Evolutionary conservation across 177 flowering plant species (phyloP), one percentile per base, ranked within the genome.

Genomic region (Tripterygium wilfordii): DNA sequence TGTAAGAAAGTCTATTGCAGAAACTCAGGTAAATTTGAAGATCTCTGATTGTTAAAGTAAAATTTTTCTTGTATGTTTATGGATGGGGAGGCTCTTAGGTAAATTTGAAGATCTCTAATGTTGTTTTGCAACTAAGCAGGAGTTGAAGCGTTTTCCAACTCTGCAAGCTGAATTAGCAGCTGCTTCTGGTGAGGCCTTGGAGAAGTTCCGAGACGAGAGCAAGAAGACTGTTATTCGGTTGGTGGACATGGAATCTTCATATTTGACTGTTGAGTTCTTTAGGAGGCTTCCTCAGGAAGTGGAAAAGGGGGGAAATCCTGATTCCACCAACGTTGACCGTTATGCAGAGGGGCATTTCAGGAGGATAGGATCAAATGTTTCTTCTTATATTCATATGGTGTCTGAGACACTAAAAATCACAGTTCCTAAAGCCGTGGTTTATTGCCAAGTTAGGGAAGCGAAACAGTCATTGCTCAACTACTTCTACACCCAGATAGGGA

Each of bases 371-470:
- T 78, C 80, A 30, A 84, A 78, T 64, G 92, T 84, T 2, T 76
- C 85, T n/a, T 76, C 88, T 1, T 84, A 84, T 50, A 58, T 84
- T 20, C 41, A 45, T 25, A 76, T 84, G 92, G 83, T 81, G 12
- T 63, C 83, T 0, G 88, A 84, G 8, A 79, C 81, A 2, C 78
- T 81, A 3, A 67, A 45, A 55, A 76, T 50, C 58, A 67, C 92
- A 19, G 71, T 84, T 27, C 92, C 92, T 0, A 84, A 84, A 63
- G 92, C 92, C 21, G 81, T 75, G 48, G 92, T 84, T 25, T 55
- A 81, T 58, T 84, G 88, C 56, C 92, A 84, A 65, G 92, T 84
- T 28, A 63, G 63, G 59, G 88, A 84, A 53, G 88, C 92, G 35
- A 84, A 75, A 52, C 69, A 56, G 26, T 66, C 72, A 15, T 53